Conservation (phyloP, 2,329 filamentous ascomycete genomes). For the Calonectria henricotiae region DNA sequence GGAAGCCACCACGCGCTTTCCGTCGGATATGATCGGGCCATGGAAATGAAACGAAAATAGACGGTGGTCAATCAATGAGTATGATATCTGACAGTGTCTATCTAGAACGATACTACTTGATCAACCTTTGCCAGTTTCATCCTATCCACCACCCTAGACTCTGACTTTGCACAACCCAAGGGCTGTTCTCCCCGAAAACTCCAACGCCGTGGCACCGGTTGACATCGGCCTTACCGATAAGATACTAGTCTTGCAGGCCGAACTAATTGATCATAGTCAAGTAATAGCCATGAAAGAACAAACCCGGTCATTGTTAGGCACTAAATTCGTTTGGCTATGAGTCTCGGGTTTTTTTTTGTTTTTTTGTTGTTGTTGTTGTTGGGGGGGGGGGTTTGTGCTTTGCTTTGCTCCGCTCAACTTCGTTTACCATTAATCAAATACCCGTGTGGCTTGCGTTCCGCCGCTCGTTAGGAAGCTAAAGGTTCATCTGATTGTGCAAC, state of each 20-base stretch:
- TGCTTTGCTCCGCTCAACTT: no score
- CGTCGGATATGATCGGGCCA: neutral
- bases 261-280: neutral
- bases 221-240: neutral
- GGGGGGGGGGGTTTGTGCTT: no score
- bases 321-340: no score
- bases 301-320: no score
- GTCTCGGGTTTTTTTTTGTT: no score
- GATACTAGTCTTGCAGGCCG: no score
- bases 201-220: slow-evolving; percentile 1
- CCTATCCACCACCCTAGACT: neutral
- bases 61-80: neutral
- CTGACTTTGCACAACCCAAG: neutral
- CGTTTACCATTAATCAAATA: no score
- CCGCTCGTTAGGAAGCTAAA: neutral
- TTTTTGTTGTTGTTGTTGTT: no score
- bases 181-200: neutral
- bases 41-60: no score
- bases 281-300: neutral
- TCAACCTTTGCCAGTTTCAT: neutral
- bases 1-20: neutral
- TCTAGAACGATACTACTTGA: neutral
- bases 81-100: neutral
- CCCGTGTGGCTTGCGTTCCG: no score
- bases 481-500: neutral